These are phyloP conservation scores for Bremia lactucae DNA, from an alignment of 352 stramenopile species.

Conservation along the genomic window DNA sequence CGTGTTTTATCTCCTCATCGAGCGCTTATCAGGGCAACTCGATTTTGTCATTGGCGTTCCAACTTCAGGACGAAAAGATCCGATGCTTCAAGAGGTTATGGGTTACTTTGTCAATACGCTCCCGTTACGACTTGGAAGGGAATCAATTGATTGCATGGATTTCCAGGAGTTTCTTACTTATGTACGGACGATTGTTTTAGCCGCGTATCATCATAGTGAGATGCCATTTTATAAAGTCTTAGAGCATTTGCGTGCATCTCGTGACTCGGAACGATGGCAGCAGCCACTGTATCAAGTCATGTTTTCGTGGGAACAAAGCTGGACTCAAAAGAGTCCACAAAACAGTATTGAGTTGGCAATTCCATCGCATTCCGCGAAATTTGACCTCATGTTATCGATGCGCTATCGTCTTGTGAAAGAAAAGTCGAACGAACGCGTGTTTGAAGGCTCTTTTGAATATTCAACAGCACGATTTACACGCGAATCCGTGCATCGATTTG, in stretches of 20 bases:
- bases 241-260: slow-evolving; percentile 23
- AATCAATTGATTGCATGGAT: slow-evolving; percentile 2
- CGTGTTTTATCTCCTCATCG: slow-evolving; percentile 37
- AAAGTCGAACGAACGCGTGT: slow-evolving; percentile 8
- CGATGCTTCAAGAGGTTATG: slow-evolving; percentile 26
- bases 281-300: slow-evolving; percentile 39
- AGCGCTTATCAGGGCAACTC: slow-evolving; percentile 23
- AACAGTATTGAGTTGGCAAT: slow-evolving; percentile 22
- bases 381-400: slow-evolving; percentile 62
- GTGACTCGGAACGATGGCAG: slow-evolving; percentile 9
- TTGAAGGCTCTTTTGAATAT: slow-evolving; percentile 46
- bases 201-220: slow-evolving; percentile 35
- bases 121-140: slow-evolving; percentile 26
- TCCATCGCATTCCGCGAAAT: slow-evolving; percentile 31
- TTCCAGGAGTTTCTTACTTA: slow-evolving; percentile 24
- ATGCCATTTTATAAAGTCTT: slow-evolving; percentile 43
- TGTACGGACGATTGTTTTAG: slow-evolving; percentile 35
- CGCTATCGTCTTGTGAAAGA: slow-evolving; percentile 10
- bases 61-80: slow-evolving; percentile 20
- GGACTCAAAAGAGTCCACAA: no score
- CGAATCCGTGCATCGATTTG: slow-evolving; percentile 28
- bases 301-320: slow-evolving; percentile 42
- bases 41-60: slow-evolving; percentile 41
- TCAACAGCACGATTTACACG: slow-evolving; percentile 22
- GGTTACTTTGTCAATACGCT: slow-evolving; percentile 56